Conservation (phyloP, 495 filamentous ascomycete species). For the Beverwykella pulmonaria region DNA sequence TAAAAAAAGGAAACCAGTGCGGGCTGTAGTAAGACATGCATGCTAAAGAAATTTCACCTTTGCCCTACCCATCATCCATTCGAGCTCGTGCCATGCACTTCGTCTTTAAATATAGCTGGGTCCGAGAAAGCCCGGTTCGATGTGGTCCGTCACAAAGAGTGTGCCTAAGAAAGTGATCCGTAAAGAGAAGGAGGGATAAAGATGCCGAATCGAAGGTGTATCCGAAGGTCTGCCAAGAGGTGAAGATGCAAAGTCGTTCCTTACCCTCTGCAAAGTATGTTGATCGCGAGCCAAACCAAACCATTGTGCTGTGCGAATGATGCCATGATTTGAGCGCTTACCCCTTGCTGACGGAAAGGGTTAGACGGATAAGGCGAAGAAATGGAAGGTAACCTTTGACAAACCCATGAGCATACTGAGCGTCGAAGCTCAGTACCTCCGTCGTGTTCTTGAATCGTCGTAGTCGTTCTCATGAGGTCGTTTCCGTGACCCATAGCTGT, state of each 20-base stretch:
- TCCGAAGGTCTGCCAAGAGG: background rate
- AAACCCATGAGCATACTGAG: constrained; percentile 42
- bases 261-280: constrained; percentile 28
- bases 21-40: constrained; percentile 11
- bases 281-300: background rate
- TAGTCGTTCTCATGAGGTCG: constrained; percentile 63
- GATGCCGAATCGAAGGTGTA: background rate
- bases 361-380: constrained; percentile 42
- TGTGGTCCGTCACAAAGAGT: background rate
- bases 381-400: constrained; percentile 37
- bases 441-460: constrained; percentile 77
- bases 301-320: constrained; percentile 25
- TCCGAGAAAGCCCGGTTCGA: background rate
- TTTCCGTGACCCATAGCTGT: constrained; percentile 60
- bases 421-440: constrained; percentile 36
- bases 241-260: constrained; percentile 6
- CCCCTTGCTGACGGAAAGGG: constrained; percentile 63
- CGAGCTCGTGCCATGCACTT: background rate
- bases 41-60: constrained; percentile 21
- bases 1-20: constrained; percentile 18
- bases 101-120: too few relatives aligned
- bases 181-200: background rate
- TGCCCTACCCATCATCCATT: constrained; percentile 26
- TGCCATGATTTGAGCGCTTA: constrained; percentile 38
- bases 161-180: background rate